phyloP scores from a whole-genome alignment of 129 eudicot genomes.

The Centella asiatica region DNA sequence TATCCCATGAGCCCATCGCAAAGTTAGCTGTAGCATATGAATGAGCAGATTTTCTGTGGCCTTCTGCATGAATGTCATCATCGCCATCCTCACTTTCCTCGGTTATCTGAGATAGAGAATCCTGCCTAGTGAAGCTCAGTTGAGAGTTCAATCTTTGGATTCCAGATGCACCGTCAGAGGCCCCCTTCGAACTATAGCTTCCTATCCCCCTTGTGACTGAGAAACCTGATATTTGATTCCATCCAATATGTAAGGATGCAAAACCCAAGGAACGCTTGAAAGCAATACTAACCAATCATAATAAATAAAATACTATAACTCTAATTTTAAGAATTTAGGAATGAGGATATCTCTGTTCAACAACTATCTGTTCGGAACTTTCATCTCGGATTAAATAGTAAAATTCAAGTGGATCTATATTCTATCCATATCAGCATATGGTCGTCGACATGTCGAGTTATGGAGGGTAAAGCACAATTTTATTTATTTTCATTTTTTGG shows the following conservation, averaged over 20 bases:
- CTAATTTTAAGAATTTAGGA: no score
- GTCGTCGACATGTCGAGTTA: no score
- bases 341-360: no score
- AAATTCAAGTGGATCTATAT: no score
- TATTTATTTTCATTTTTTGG: no score
- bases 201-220: conserved; percentile 27
- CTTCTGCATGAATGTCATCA: conserved; percentile 10
- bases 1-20: conserved; percentile 42
- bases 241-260: background rate
- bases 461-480: no score
- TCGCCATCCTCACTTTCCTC: conserved; percentile 37
- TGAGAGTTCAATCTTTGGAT: conserved; percentile 58
- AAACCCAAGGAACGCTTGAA: no score
- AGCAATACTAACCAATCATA: no score
- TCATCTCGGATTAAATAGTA: no score
- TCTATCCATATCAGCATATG: no score
- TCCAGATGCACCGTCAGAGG: conserved; percentile 2
- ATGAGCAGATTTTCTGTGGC: conserved; percentile 27
- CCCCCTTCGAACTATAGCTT: conserved; percentile 27
- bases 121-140: conserved; percentile 62
- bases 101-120: conserved; percentile 54
- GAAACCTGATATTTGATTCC: conserved; percentile 18
- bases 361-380: no score
- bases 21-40: conserved; percentile 25
- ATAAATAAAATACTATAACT: no score